phyloP scores from a whole-genome alignment of 345 rosid genomes.

The Hypericum perforatum region DNA sequence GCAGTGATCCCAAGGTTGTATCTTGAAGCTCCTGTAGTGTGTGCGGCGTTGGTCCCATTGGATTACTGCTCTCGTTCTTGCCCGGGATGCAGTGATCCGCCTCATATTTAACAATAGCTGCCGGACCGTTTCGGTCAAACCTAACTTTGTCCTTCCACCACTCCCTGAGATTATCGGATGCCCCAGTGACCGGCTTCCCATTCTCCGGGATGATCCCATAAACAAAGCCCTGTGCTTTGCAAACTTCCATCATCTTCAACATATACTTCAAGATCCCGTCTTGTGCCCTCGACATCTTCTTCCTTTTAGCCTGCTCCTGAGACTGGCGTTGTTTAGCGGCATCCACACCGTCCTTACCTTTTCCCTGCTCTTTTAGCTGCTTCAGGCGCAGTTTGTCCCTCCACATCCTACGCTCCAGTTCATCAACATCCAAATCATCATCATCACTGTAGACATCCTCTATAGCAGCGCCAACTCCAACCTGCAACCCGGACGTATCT shows the following conservation, averaged over 20 bases:
- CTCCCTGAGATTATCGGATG: slow-evolving; percentile 82
- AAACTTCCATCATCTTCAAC: slow-evolving; percentile 78
- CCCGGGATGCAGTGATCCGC: slow-evolving; percentile 49
- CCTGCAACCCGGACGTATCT: slow-evolving; percentile 28
- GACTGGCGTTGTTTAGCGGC: slow-evolving; percentile 55
- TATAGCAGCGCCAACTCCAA: slow-evolving; percentile 42
- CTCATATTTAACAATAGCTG: slow-evolving; percentile 70
- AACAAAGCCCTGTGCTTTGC: slow-evolving; percentile 89
- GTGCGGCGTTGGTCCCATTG: slow-evolving; percentile 55
- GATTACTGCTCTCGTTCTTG: slow-evolving; percentile 33
- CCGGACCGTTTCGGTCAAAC: slow-evolving; percentile 89
- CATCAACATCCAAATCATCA: slow-evolving; percentile 64
- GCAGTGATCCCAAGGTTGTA: background rate
- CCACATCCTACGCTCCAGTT: slow-evolving; percentile 86
- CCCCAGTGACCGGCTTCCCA: slow-evolving; percentile 79
- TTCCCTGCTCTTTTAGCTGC: slow-evolving; percentile 55
- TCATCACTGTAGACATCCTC: slow-evolving; percentile 58
- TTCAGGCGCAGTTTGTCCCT: slow-evolving; percentile 60
- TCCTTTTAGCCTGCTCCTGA: slow-evolving; percentile 66
- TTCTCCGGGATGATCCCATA: slow-evolving; percentile 83
- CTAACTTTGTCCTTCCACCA: slow-evolving; percentile 98
- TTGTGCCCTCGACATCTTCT: slow-evolving; percentile 73
- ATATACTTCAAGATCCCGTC: slow-evolving; percentile 80
- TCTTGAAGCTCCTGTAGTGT: slow-evolving; percentile 37
- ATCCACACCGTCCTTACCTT: slow-evolving; percentile 41